These are phyloP conservation scores for Echites panduratus DNA, from an alignment of 257 asterid species.

Conservation along the genomic window DNA sequence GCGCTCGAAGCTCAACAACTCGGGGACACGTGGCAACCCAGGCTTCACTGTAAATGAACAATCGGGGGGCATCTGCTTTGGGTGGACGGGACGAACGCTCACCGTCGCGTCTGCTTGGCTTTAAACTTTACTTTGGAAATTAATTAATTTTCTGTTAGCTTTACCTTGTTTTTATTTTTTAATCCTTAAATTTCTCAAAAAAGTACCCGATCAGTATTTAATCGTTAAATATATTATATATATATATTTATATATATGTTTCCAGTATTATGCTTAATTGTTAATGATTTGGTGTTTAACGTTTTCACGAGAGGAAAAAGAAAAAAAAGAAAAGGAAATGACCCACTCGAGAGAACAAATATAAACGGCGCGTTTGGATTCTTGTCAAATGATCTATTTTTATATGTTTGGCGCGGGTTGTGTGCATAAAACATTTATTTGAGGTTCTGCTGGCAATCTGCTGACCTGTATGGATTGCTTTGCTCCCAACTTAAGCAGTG, in stretches of 20 bases:
- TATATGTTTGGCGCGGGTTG: background rate
- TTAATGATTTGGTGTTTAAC: slow-evolving; percentile 7
- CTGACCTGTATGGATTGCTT: slow-evolving; percentile 22
- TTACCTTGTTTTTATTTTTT: background rate
- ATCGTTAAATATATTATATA: slow-evolving; percentile 12
- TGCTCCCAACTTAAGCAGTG: slow-evolving; percentile 8
- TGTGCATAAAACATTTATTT: background rate
- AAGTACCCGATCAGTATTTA: background rate
- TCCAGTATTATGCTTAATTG: background rate
- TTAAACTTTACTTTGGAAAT: slow-evolving; percentile 25
- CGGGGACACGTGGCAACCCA: slow-evolving; percentile 79
- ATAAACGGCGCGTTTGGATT: slow-evolving; percentile 6
- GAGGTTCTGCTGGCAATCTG: slow-evolving; percentile 16
- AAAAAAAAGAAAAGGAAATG: background rate
- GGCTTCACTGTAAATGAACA: slow-evolving; percentile 67
- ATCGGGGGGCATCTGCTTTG: slow-evolving; percentile 67
- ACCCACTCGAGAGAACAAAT: background rate
- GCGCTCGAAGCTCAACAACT: slow-evolving; percentile 40
- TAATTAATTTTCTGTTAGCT: slow-evolving; percentile 16
- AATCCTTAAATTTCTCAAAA: background rate
- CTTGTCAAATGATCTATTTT: background rate
- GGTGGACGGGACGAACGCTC: slow-evolving; percentile 87
- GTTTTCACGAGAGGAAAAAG: slow-evolving; percentile 9
- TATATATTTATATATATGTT: slow-evolving; percentile 1
- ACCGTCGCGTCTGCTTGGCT: slow-evolving; percentile 90